phyloP scores from a whole-genome alignment of 2,329 filamentous ascomycete species.

The Hymenoscyphus scutula region DNA sequence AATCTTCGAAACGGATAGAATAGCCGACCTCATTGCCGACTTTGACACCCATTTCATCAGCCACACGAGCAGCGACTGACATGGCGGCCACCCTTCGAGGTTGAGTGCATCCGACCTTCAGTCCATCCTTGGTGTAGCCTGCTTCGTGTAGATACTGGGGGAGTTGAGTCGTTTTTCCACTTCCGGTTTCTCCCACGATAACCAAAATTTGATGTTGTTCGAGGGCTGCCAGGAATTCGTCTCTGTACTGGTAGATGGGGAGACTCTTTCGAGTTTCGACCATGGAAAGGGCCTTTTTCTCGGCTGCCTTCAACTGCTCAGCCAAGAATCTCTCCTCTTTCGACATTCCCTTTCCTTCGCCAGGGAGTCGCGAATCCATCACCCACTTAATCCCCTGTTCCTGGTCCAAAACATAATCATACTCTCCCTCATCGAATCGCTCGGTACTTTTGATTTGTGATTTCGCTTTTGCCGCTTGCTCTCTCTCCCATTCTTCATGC shows the following conservation, averaged over 20 bases:
- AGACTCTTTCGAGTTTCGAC: conserved; percentile 88
- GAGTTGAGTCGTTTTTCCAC: conserved; percentile 92
- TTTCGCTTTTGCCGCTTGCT: conserved; percentile 84
- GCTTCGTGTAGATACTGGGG: conserved; percentile 92
- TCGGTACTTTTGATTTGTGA: conserved; percentile 77
- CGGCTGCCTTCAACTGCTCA: conserved; percentile 81
- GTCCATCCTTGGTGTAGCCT: conserved; percentile 78
- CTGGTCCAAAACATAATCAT: conserved; percentile 91
- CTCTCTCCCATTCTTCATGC: conserved; percentile 92
- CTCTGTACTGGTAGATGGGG: conserved; percentile 84
- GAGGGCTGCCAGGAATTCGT: conserved; percentile 84
- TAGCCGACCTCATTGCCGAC: conserved; percentile 93
- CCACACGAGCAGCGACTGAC: conserved; percentile 94
- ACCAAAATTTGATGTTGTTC: conserved; percentile 83
- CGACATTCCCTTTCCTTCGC: conserved; percentile 68
- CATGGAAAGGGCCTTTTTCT: conserved; percentile 83
- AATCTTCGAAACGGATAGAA: conserved; percentile 90
- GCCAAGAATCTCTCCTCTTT: conserved; percentile 77
- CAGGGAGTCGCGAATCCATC: conserved; percentile 68
- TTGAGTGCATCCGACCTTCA: conserved; percentile 91
- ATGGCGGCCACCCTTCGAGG: conserved; percentile 94
- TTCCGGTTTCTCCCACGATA: conserved; percentile 91
- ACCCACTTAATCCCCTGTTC: conserved; percentile 84
- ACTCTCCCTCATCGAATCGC: conserved; percentile 75
- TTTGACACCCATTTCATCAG: conserved; percentile 88